Base-by-base conservation (phyloP, 164 flowering plant species). In the Vitis vinifera region DNA sequence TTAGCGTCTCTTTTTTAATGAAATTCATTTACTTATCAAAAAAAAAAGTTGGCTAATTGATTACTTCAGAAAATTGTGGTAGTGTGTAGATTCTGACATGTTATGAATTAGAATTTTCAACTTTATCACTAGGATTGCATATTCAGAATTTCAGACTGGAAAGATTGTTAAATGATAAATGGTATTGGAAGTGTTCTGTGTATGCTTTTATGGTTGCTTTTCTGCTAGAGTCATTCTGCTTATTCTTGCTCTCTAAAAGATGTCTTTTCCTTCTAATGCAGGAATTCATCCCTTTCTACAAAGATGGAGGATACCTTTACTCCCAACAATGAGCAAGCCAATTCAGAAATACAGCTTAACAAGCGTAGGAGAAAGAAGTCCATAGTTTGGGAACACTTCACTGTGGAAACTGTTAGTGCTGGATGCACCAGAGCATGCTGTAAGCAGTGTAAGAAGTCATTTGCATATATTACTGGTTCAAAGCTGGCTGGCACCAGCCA, bases 401-500 rank as follows among this genome's bases (percentile, higher is more conserved):
- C 92, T 0, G 70, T 85, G 27, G 84, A 81, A 67, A 68, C 75
- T 60, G 78, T 83, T 17, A 71, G 83, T 67, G 73, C 76, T 72
- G 94, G 87, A 27, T 79, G 87, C 75, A 84, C 80, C 14, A 83
- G 83, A 69, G 97, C 99, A 6, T 75, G 60, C 76, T 92, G 97
- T 77, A 94, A 87, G 50, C 89, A 84, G 66, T 92, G 97, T 84
- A 85, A 87, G 60, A 86, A 80, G 72, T 79, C 93, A 14, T 92
- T 90, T 84, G 92, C 97, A 6, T 91, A 93, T 64, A 90, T 86
- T 31, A 85, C 77, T 51, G 97, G 95, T 57, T 65, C 86, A 65
- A 94, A 91, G 74, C 73, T 81, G 55, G 85, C 94, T 3, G 99
- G 97, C 27, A 94, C 96, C 12, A 92, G 95, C 81, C 99, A 92